Base-by-base conservation (phyloP, 176 grass and related monocot genomes). In the Phoenix roebelenii region DNA sequence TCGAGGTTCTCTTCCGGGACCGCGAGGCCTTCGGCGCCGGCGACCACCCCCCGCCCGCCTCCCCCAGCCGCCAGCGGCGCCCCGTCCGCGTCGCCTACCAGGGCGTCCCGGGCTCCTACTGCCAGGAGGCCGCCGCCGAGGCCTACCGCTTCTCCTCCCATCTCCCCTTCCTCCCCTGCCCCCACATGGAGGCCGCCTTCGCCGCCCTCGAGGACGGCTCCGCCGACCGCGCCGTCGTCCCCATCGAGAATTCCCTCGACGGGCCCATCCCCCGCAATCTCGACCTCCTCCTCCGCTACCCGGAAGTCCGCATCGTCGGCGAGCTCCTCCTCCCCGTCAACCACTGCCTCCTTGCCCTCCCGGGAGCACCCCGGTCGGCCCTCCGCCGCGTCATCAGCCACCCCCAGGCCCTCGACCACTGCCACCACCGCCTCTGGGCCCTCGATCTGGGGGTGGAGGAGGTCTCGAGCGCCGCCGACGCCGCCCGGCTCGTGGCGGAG, bases 181-280 rank as follows among this genome's bases (percentile, higher is more conserved):
- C 15, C 5, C 17, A 50, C 24, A 60, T 76, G 74, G 74, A 69
- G 64, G 64, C 22, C 10, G 74, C 74, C 7, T 76, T 69, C 56
- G 14, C 63, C n/a, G 64, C 74, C 3, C 44, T 76, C 39, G 74
- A 76, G 57, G 64, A 76, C 44, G 39, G 35, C 25, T 51, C 44
- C 44, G 74, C 74, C 16, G 64, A 76, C 55, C 56, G 64, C 26
- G 74, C 74, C 2, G 74, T 76, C 48, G 65, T 68, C 56, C 74
- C 74, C 7, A n/a, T 68, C 5, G 74, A 76, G 74, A 76, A 76
- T 50, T 76, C 74, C 24, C 64, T 76, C 49, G 64, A 76, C 74
- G 74, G 74, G 3, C 25, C 74, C n/a, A 68, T 76, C 44, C 23
- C 29, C 25, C 74, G 74, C 25, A 76, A 76, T 56, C 55, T 76